Conservation (phyloP, 2,329 filamentous ascomycete genomes). For the Pestalotiopsis sp. region DNA sequence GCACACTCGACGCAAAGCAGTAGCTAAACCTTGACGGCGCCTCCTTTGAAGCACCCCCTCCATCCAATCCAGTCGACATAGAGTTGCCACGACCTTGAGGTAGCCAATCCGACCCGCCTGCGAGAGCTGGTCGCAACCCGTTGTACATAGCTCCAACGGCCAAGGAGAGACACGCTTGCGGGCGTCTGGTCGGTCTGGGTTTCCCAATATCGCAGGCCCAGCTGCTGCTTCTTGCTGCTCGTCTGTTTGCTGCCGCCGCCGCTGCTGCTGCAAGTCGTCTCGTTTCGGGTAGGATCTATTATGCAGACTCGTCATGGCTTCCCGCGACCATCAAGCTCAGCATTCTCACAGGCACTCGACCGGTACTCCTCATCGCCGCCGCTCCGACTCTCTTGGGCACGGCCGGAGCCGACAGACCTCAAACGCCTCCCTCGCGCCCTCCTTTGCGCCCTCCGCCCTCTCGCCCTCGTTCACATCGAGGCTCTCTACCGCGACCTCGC, state of each 20-base stretch:
- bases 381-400: constrained; percentile 1
- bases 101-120: neutral
- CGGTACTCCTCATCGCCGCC: constrained; percentile 15
- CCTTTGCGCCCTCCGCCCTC: constrained; percentile 1
- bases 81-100: constrained; percentile 9
- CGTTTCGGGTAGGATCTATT: constrained; percentile 3
- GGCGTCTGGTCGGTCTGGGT: neutral
- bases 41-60: neutral
- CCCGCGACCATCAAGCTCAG: constrained; percentile 5
- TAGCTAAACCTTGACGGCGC: constrained; percentile 12
- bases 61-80: constrained; percentile 10
- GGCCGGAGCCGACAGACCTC: constrained; percentile 11
- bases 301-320: constrained; percentile 8
- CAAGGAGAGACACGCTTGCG: neutral
- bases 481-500: constrained; percentile 13
- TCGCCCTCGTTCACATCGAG: constrained; percentile 12
- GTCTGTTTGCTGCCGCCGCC: neutral
- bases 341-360: constrained; percentile 10
- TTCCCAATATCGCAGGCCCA: neutral
- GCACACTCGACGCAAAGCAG: neutral
- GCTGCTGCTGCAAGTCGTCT: neutral
- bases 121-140: neutral
- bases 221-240: neutral
- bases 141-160: neutral
- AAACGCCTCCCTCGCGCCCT: constrained; percentile 2